Base-by-base conservation (phyloP, 2,329 filamentous ascomycete genomes). In the Fusarium beomiforme region DNA sequence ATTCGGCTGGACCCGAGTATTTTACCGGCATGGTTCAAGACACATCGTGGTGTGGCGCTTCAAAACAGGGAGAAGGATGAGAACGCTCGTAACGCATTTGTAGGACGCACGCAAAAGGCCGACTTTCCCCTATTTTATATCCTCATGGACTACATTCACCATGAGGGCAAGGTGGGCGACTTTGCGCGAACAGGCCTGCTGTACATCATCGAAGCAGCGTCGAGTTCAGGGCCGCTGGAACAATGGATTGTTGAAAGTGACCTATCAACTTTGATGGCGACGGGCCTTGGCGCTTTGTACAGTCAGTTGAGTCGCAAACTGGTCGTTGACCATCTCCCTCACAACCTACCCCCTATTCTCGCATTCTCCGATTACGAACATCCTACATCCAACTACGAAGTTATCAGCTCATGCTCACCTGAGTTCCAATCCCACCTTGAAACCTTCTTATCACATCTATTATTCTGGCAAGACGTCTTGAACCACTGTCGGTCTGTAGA, bases 231-330 rank as follows among this genome's bases (percentile, higher is more conserved):
- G 23, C 88, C 90, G 2, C 81, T 99, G 64, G 96, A 99, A 82
- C 93, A 94, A 77, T 99, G 96, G 96, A 93, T 99, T 71, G 94
- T 98, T 49, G 95, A 97, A 78, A 98, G 95, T 79, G 96, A 99
- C 79, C 85, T 99, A 56, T 96, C 96, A 16, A 98, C 96, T 0
- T 85, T 98, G 71, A 98, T 99, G 96, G 96, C 96, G 6, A 98
- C 94, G 1, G 96, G 96, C 1, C 83, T 99, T 2, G 96, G 96
- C 19, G 96, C 88, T 86, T 77, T 91, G 49, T 89, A 91, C 79
- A 90, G 87, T 74, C 88, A 91, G 74, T 82, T 91, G 67, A 90
- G 89, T 75, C 90, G 92, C 68, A 94, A 97, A 83, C 85, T 97
- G 66, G 92, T 95, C 57, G 91, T 97, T 70, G 87, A 94, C 68